Evolutionary conservation across 345 rosid species (phyloP).

Genomic region (Salix brachista): DNA sequence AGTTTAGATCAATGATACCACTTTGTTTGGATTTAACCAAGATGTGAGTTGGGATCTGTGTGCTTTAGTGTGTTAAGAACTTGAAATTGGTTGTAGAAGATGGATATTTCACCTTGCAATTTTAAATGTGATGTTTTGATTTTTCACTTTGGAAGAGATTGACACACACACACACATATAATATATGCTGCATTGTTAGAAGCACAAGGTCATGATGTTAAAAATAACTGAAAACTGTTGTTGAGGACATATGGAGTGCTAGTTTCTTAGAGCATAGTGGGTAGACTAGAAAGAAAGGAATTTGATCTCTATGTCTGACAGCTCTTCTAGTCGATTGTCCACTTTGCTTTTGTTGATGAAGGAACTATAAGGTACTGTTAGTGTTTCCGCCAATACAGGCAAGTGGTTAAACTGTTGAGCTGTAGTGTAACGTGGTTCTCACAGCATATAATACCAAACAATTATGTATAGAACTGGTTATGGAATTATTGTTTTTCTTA

Average conservation of each 20-base stretch:
- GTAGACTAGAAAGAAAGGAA: background rate
- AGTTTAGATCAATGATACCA: background rate
- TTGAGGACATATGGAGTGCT: background rate
- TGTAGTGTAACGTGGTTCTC: background rate
- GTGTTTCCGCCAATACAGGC: background rate
- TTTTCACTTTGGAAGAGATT: background rate
- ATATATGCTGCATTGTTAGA: background rate
- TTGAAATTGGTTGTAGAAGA: background rate
- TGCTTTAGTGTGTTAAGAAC: background rate
- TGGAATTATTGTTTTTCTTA: background rate
- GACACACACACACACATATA: background rate
- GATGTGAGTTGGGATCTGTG: background rate
- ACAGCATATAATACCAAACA: background rate
- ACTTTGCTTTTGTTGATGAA: background rate
- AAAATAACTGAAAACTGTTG: background rate
- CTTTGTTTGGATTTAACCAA: background rate
- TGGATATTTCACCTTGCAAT: background rate
- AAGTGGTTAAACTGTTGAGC: background rate
- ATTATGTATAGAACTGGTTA: background rate
- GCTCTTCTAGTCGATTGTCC: background rate
- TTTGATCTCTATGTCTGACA: background rate
- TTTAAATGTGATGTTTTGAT: background rate
- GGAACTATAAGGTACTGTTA: background rate
- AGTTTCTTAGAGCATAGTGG: background rate
- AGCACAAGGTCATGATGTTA: background rate